Percentiles rank a stretch among this genome's conserved stretches.
Conservation (phyloP, 2,329 filamentous ascomycete genomes). For the Fusarium nygamai region DNA sequence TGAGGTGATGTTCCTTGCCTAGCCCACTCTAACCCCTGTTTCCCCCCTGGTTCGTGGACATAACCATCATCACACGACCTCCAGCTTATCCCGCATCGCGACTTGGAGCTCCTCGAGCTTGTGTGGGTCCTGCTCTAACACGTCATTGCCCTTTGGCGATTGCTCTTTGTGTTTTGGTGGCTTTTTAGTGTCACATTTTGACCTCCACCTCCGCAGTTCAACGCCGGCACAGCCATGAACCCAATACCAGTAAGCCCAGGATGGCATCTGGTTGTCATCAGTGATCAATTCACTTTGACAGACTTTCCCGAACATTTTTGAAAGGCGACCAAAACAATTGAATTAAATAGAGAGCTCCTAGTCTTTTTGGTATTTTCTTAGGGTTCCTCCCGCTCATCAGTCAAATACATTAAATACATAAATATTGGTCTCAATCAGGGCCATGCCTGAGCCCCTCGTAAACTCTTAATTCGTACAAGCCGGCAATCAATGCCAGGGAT, state of each 20-base stretch:
- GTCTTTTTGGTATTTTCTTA: slow-evolving; percentile 43
- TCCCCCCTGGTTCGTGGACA: slow-evolving; percentile 20
- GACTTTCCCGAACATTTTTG: neutral
- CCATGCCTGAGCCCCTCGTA: slow-evolving; percentile 35
- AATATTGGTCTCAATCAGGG: slow-evolving; percentile 40
- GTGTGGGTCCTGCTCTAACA: slow-evolving; percentile 40
- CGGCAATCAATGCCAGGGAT: slow-evolving; percentile 46
- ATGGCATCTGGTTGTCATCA: neutral
- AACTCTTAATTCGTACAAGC: slow-evolving; percentile 41
- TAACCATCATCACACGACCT: slow-evolving; percentile 29
- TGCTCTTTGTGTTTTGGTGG: slow-evolving; percentile 18
- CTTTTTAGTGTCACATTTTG: slow-evolving; percentile 15
- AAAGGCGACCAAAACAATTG: slow-evolving; percentile 32
- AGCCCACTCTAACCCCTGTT: slow-evolving; percentile 16
- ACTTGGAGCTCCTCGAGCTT: slow-evolving; percentile 44
- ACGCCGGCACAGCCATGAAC: slow-evolving; percentile 7
- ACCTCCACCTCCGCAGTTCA: slow-evolving; percentile 42
- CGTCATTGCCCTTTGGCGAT: slow-evolving; percentile 32
- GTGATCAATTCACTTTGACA: neutral
- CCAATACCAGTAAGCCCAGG: neutral
- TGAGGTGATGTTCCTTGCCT: slow-evolving; percentile 21
- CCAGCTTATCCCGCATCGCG: slow-evolving; percentile 36
- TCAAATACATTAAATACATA: slow-evolving; percentile 41
- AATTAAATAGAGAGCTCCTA: slow-evolving; percentile 44
- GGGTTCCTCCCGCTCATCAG: slow-evolving; percentile 40